Base-by-base conservation (phyloP, 352 stramenopile genomes). In the Globisporangium middletonii region DNA sequence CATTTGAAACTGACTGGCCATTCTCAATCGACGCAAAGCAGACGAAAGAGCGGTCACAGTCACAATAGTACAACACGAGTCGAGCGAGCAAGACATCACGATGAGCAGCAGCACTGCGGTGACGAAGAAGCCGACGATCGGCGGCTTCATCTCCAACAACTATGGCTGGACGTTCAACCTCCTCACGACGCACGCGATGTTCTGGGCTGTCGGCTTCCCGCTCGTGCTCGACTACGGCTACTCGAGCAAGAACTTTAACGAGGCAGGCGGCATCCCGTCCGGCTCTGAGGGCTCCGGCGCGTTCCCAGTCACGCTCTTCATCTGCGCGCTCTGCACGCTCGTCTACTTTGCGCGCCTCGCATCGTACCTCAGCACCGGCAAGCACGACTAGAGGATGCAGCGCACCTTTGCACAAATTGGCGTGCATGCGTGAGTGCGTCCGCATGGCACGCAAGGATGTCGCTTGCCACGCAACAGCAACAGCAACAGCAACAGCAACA, bases 101-200 rank as follows among this genome's bases (percentile, higher is more conserved):
- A 48, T 48, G 43, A 48, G 43, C 43, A 48, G 43, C 45, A 55
- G 11, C 50, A 8, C 23, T 46, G 35, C 27, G 13, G 5, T 55
- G 19, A 28, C 38, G n/a, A 63, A 57, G 35, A 76, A 64, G 60
- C 67, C 68, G 33, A 74, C 57, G 62, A 65, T 91, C 53, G 35
- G 65, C 43, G 71, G 73, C 65, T 94, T 89, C 55, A 50, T 94
- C 51, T 57, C 44, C 38, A 71, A 87, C 63, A 94, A 92, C 78
- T 77, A 73, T 19, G 84, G 82, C 70, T 92, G 82, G 84, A 91
- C 78, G 13, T 91, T 92, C 77, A 94, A 92, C 65, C 60, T 94
- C n/a, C 64, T 90, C 43, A 78, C 72, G 53, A 92, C 79, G 44
- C 81, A 92, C 52, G 65, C 86, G 37, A 64, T 92, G 75, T 94